A percentile compares a stretch with the other conserved stretches of the same genome.
Evolutionary conservation across 2,329 filamentous ascomycete genomes (phyloP).

Genomic region (Mycocentrospora acerina): DNA sequence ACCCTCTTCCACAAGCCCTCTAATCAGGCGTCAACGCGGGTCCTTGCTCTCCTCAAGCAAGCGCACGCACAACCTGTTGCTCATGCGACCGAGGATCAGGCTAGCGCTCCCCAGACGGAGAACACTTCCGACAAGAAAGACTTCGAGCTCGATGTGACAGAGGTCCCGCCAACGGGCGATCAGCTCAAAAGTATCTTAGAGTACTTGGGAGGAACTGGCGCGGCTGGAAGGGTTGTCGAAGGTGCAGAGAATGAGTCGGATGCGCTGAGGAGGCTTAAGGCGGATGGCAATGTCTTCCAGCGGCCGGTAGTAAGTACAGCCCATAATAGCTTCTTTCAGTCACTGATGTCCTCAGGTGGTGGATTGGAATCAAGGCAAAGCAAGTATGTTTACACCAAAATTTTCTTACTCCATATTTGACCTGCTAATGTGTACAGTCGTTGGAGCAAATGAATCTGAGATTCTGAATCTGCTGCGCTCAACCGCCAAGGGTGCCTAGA

Average conservation of each 20-base stretch:
- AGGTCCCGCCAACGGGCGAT: conserved; percentile 75
- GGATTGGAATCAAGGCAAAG: conserved; percentile 92
- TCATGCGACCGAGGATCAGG: conserved; percentile 72
- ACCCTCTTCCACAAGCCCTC: conserved; percentile 92
- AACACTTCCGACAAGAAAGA: conserved; percentile 62
- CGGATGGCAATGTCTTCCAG: conserved; percentile 67
- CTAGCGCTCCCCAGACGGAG: conserved; percentile 65
- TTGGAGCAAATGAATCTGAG: conserved; percentile 81
- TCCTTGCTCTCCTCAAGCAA: conserved; percentile 77
- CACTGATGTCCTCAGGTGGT: conserved; percentile 53
- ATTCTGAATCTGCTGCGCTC: conserved; percentile 78
- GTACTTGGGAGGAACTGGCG: conserved; percentile 65
- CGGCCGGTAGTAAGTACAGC: conserved; percentile 68
- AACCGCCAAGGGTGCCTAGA: conserved; percentile 47
- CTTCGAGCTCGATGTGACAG: conserved; percentile 86
- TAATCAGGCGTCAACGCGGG: conserved; percentile 70
- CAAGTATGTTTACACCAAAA: conserved; percentile 48
- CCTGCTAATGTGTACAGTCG: conserved; percentile 45
- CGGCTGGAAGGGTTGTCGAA: conserved; percentile 66
- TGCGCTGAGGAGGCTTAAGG: conserved; percentile 76
- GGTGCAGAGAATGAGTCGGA: conserved; percentile 75
- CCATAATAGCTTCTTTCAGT: neutral
- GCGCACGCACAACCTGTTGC: conserved; percentile 68
- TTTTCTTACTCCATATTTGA: neutral
- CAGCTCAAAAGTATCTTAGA: conserved; percentile 83